A percentile compares a stretch with the other conserved stretches of the same genome.
Evolutionary conservation across 2,329 filamentous ascomycete genomes (phyloP).

Genomic region (Monosporascus sp.): DNA sequence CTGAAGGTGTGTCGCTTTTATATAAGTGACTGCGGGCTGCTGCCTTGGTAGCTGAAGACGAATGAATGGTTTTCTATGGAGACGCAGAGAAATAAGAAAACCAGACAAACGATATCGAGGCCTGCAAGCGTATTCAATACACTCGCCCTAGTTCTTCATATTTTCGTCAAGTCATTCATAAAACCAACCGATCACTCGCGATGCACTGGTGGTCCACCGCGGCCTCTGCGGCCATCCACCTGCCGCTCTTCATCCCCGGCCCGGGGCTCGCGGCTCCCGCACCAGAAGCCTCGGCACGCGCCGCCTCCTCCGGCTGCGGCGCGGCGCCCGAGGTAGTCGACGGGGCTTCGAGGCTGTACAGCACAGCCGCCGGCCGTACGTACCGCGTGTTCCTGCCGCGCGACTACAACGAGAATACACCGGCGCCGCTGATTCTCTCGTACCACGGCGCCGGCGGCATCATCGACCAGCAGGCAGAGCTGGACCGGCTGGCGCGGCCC

Average conservation of each 20-base stretch:
- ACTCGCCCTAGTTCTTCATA: no score
- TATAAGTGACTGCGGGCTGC: no score
- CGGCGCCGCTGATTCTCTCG: slow-evolving; percentile 18
- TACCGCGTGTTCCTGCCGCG: slow-evolving; percentile 18
- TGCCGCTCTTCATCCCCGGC: not conserved
- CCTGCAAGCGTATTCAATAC: no score
- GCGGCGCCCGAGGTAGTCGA: slow-evolving; percentile 2
- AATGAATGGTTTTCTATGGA: no score
- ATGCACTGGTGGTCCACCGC: no score
- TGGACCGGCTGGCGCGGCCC: slow-evolving; percentile 14
- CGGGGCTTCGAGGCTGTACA: slow-evolving; percentile 11
- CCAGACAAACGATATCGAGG: no score
- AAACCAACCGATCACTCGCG: no score
- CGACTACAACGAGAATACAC: slow-evolving; percentile 10
- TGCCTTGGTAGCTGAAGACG: no score
- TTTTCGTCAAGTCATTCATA: no score
- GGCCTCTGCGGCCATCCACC: not conserved
- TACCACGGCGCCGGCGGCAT: slow-evolving; percentile 19
- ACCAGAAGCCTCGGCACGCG: not conserved
- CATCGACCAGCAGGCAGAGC: slow-evolving; percentile 12
- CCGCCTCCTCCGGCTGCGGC: slow-evolving; percentile 7
- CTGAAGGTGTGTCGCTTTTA: no score
- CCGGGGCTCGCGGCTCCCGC: not conserved
- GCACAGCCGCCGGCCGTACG: slow-evolving; percentile 8
- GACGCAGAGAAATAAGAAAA: no score